Conservation (phyloP, 345 rosid species). For the Acer saccharum region DNA sequence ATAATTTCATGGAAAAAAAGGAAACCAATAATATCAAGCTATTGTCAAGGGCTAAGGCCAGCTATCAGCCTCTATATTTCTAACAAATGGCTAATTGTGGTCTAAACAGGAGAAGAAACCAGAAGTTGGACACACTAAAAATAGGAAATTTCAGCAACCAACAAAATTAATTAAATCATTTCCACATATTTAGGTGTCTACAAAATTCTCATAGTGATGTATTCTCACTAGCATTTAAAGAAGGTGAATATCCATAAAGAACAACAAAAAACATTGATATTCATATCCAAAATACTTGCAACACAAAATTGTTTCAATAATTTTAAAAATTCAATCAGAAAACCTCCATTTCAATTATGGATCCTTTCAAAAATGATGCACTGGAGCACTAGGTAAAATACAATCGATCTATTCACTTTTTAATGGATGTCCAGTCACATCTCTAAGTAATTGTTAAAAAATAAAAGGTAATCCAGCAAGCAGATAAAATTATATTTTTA, state of each 20-base stretch:
- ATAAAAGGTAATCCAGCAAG: conserved; percentile 7
- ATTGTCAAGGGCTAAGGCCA: neutral
- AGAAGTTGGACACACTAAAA: neutral
- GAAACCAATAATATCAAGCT: neutral
- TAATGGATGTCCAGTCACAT: conserved; percentile 7
- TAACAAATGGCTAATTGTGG: neutral
- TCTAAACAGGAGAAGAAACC: neutral
- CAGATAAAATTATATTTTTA: conserved; percentile 27
- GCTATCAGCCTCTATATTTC: neutral
- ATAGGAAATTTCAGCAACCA: neutral
- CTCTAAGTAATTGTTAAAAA: neutral
- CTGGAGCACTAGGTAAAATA: neutral
- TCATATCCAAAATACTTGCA: neutral
- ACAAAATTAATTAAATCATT: neutral
- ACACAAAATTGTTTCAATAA: neutral
- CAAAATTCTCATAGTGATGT: neutral
- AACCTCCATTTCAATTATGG: neutral
- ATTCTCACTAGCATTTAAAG: neutral
- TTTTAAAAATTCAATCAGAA: neutral
- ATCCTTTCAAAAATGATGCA: neutral
- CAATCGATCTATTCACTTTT: neutral
- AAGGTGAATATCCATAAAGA: neutral
- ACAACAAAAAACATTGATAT: neutral
- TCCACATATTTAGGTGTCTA: neutral
- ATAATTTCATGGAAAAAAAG: neutral